Evolutionary conservation across 371 early-diverging fungal genomes (phyloP).

Genomic region (Mucor mucedo): DNA sequence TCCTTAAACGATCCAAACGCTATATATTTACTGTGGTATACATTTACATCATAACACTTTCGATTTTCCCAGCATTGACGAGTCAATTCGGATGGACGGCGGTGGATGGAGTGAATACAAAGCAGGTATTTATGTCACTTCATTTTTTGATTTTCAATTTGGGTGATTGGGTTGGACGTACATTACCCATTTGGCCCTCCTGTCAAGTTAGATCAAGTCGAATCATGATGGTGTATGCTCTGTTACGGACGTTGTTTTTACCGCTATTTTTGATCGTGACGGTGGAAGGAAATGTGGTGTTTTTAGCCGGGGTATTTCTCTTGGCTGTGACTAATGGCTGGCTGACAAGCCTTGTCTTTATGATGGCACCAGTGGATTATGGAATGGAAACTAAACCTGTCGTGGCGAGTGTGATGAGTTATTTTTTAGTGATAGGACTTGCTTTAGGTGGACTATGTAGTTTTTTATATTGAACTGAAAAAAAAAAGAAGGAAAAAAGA

Average conservation of each 20-base stretch:
- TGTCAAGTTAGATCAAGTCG: constrained; percentile 39
- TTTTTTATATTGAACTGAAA: constrained; percentile 36
- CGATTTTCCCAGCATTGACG: constrained; percentile 78
- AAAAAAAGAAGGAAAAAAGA: constrained; percentile 4
- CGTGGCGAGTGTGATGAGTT: constrained; percentile 71
- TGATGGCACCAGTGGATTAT: constrained; percentile 59
- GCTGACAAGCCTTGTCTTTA: constrained; percentile 70
- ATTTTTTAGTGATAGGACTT: constrained; percentile 68
- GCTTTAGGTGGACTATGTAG: constrained; percentile 67
- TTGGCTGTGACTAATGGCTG: constrained; percentile 74
- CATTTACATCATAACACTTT: constrained; percentile 68
- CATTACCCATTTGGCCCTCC: constrained; percentile 38
- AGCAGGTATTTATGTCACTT: constrained; percentile 60
- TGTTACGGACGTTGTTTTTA: constrained; percentile 61
- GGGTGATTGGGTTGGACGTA: constrained; percentile 78
- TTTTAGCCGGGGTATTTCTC: constrained; percentile 58
- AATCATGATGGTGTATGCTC: constrained; percentile 41
- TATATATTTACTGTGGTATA: constrained; percentile 57
- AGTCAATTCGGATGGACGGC: constrained; percentile 44
- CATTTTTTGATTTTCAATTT: constrained; percentile 76
- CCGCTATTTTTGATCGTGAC: constrained; percentile 61
- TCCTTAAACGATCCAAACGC: constrained; percentile 33
- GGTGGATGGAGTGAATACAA: no score
- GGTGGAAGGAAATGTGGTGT: constrained; percentile 57
- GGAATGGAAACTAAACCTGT: constrained; percentile 42